A percentile compares a stretch with the other conserved stretches of the same genome.
Conservation (phyloP, 495 filamentous ascomycete species). For the Parathielavia appendiculata region DNA sequence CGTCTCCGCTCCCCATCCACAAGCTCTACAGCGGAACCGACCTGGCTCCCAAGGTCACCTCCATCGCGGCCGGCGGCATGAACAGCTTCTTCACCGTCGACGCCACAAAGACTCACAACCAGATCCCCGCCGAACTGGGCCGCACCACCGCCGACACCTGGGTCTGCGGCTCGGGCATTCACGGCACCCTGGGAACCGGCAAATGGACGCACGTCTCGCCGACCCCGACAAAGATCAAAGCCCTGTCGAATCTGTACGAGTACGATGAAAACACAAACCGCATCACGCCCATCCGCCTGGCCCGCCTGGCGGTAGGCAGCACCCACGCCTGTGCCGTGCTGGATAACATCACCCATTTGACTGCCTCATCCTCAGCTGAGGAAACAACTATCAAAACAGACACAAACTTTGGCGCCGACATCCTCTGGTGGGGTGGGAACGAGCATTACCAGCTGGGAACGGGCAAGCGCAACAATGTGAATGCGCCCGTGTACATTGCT, state of each 20-base stretch:
- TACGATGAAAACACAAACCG: slow-evolving; percentile 68
- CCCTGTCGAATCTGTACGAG: slow-evolving; percentile 74
- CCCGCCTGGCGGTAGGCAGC: slow-evolving; percentile 64
- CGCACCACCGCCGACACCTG: slow-evolving; percentile 68
- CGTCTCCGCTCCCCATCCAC: slow-evolving; percentile 60
- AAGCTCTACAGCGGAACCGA: slow-evolving; percentile 63
- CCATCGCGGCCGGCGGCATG: slow-evolving; percentile 74
- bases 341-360: slow-evolving; percentile 66
- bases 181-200: slow-evolving; percentile 75
- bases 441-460: slow-evolving; percentile 90
- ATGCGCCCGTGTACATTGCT: slow-evolving; percentile 69
- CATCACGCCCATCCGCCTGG: slow-evolving; percentile 70
- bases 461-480: slow-evolving; percentile 75
- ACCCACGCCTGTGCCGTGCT: slow-evolving; percentile 77
- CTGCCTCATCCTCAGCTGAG: slow-evolving; percentile 40
- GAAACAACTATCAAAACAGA: slow-evolving; percentile 46
- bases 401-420: slow-evolving; percentile 78
- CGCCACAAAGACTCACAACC: slow-evolving; percentile 45
- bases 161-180: slow-evolving; percentile 80
- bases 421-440: slow-evolving; percentile 90
- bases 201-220: slow-evolving; percentile 87
- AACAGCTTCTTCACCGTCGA: slow-evolving; percentile 87
- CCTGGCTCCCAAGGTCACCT: slow-evolving; percentile 57
- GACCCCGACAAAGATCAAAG: slow-evolving; percentile 73
- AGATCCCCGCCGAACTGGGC: slow-evolving; percentile 35